phyloP scores from a whole-genome alignment of 192 early-diverging fungal species.

The Jimgerdemannia flammicorona region DNA sequence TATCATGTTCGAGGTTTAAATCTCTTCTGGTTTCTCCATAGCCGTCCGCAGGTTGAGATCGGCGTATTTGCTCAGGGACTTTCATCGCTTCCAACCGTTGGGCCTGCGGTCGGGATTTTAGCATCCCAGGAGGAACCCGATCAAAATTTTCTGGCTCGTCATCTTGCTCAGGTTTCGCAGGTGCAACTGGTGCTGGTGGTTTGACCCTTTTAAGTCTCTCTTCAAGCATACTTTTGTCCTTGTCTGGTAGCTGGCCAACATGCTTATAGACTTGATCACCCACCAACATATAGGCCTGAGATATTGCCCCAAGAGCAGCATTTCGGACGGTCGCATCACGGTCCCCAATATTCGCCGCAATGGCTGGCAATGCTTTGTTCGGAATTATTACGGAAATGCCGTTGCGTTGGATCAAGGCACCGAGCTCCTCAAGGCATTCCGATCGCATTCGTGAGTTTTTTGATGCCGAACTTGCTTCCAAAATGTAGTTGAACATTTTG shows the following conservation, averaged over 20 bases:
- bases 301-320: slow-evolving; percentile 68
- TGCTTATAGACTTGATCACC: slow-evolving; percentile 74
- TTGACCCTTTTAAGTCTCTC: slow-evolving; percentile 60
- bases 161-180: slow-evolving; percentile 13
- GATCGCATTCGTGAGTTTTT: slow-evolving; percentile 77
- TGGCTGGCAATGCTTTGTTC: slow-evolving; percentile 63
- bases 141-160: slow-evolving; percentile 49
- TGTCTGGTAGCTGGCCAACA: slow-evolving; percentile 69
- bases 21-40: slow-evolving; percentile 30
- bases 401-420: slow-evolving; percentile 65
- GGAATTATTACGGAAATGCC: slow-evolving; percentile 63
- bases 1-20: slow-evolving; percentile 15
- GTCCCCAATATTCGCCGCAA: slow-evolving; percentile 74
- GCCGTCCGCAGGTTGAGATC: slow-evolving; percentile 16
- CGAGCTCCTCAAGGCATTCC: slow-evolving; percentile 82
- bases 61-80: slow-evolving; percentile 13
- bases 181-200: not conserved
- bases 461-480: slow-evolving; percentile 67
- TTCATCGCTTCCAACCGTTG: slow-evolving; percentile 19
- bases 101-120: slow-evolving; percentile 30
- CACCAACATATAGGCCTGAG: slow-evolving; percentile 69
- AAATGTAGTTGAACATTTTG: slow-evolving; percentile 65
- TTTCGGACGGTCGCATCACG: slow-evolving; percentile 80
- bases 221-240: slow-evolving; percentile 78
- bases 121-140: slow-evolving; percentile 37